A percentile compares a stretch with the other conserved stretches of the same genome.
phyloP scores from a whole-genome alignment of 192 early-diverging fungal genomes.

The Rhizophagus prolifer region DNA sequence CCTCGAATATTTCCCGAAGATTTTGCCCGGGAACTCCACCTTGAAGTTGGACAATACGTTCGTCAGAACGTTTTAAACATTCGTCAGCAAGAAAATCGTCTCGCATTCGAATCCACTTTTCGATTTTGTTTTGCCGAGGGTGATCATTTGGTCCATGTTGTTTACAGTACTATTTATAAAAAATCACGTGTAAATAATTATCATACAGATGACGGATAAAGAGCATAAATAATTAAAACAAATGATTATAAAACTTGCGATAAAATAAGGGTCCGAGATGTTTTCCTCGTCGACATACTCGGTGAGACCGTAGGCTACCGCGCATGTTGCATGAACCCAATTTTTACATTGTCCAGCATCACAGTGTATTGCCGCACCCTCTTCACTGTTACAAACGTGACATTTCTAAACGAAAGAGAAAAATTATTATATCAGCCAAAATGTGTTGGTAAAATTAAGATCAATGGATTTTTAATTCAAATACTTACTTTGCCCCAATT shows the following conservation, averaged over 20 bases:
- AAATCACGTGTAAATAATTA: not conserved
- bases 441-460: no score
- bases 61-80: not conserved
- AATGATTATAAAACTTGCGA: conserved; percentile 5
- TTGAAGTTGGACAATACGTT: not conserved
- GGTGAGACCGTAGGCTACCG: conserved; percentile 42
- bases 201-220: not conserved
- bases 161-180: not conserved
- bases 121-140: not conserved
- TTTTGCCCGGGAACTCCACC: conserved; percentile 29
- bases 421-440: no score
- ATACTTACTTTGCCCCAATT: conserved; percentile 49
- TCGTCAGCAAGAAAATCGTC: conserved; percentile 40
- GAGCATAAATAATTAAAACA: not conserved
- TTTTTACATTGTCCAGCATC: conserved; percentile 51
- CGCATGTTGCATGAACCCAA: conserved; percentile 50
- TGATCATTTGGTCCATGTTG: not conserved
- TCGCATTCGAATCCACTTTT: conserved; percentile 26
- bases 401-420: conserved; percentile 35
- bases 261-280: conserved; percentile 54
- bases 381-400: conserved; percentile 42
- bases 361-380: conserved; percentile 49
- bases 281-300: conserved; percentile 47
- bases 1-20: conserved; percentile 42
- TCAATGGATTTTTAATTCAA: not conserved